Evolutionary conservation across 2,329 filamentous ascomycete species (phyloP), one percentile per base, ranked within the genome.

Genomic region (Phialemonium atrogriseum): DNA sequence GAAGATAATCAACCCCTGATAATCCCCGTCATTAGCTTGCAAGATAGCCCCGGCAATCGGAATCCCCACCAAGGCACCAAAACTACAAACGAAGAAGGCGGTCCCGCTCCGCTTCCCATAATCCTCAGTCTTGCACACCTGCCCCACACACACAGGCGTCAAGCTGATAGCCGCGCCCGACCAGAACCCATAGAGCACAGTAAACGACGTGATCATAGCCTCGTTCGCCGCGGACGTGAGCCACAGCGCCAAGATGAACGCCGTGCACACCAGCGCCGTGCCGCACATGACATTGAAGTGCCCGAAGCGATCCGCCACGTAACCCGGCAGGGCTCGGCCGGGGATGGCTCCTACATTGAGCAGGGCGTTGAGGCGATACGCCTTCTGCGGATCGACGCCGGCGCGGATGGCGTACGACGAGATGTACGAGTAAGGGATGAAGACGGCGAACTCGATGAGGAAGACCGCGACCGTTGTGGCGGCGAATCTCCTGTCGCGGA

Each of bases 81-180:
- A 73, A 29, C 70, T 75, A 10, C 82, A 78, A 18, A 84, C 59
- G 0, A 74, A 80, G 47, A 81, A 84, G 28, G 75, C 73, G 2
- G 78, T 84, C 2, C 78, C 77, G 42, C 79, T 83, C 38, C 81
- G 77, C 21, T 77, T 61, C 0, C 80, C 81, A 40, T 84, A 83
- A 28, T 83, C 64, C 38, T 78, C 70, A 1, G 77, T 81, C 15
- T 70, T 66, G 52, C 80, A 85, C 2, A 84, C 63, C 51, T 82
- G 76, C 0, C 77, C 77, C 2, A 86, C 66, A 39, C 80, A 85
- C 1, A 85, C 81, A 0, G 82, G 80, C 0, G 78, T 80, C 29
- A 86, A 50, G 5, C 68, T 74, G 44, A 86, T 84, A 35, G 80
- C 81, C 20, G 69, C 73, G 0, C 82, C 82, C 11, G 70, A 78